Conservation (phyloP, 2,329 filamentous ascomycete genomes). For the Cyphellophora attinorum region DNA sequence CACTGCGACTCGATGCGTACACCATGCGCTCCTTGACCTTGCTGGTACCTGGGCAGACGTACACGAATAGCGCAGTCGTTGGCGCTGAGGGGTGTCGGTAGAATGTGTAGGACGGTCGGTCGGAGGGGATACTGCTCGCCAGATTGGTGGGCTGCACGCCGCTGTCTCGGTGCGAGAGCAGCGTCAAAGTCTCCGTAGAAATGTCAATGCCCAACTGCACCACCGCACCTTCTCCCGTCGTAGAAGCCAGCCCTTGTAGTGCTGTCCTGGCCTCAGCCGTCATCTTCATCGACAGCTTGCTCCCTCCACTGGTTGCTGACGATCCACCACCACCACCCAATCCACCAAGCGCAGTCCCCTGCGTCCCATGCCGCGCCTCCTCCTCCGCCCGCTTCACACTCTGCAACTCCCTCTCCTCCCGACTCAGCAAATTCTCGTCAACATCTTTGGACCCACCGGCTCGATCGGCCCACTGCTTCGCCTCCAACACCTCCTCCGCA, state of each 20-base stretch:
- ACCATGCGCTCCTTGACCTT: slow-evolving; percentile 59
- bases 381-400: slow-evolving; percentile 51
- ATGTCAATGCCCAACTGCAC: slow-evolving; percentile 34
- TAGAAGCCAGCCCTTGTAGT: slow-evolving; percentile 30
- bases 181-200: slow-evolving; percentile 44
- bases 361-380: slow-evolving; percentile 44
- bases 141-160: slow-evolving; percentile 36
- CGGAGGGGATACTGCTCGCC: slow-evolving; percentile 36
- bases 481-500: slow-evolving; percentile 44
- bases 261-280: slow-evolving; percentile 45
- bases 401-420: slow-evolving; percentile 49
- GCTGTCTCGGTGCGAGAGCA: slow-evolving; percentile 25
- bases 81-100: slow-evolving; percentile 44
- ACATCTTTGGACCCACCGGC: slow-evolving; percentile 20
- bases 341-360: slow-evolving; percentile 31
- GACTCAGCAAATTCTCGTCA: slow-evolving; percentile 47
- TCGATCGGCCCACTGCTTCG: slow-evolving; percentile 44
- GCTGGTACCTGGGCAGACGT: slow-evolving; percentile 51
- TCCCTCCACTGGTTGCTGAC: slow-evolving; percentile 25
- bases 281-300: slow-evolving; percentile 40
- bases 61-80: slow-evolving; percentile 44
- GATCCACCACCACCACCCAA: slow-evolving; percentile 5
- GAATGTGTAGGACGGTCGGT: slow-evolving; percentile 52
- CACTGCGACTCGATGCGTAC: slow-evolving; percentile 49
- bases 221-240: slow-evolving; percentile 12